Evolutionary conservation across 2,329 filamentous ascomycete species (phyloP).

Genomic region (Lasiodiplodia citricola): DNA sequence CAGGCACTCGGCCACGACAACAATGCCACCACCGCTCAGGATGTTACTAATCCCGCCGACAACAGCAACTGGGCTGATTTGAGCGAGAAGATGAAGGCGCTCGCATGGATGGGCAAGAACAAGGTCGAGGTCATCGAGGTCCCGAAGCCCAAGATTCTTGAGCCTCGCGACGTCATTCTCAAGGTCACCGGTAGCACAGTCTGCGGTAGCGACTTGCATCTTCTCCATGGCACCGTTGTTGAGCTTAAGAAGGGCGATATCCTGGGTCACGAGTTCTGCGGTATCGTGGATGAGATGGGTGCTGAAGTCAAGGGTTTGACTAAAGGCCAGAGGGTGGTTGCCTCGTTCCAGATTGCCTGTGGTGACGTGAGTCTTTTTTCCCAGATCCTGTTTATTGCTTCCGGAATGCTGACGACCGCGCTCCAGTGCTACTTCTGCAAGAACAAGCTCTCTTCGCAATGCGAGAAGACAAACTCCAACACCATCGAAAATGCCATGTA

Average conservation of each 20-base stretch:
- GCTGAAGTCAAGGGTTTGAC: slow-evolving; percentile 49
- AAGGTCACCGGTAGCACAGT: slow-evolving; percentile 73
- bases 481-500: slow-evolving; percentile 76
- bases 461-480: slow-evolving; percentile 79
- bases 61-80: slow-evolving; percentile 33
- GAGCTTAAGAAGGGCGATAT: slow-evolving; percentile 59
- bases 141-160: slow-evolving; percentile 73
- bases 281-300: slow-evolving; percentile 55
- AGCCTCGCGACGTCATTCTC: slow-evolving; percentile 77
- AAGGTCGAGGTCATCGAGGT: slow-evolving; percentile 72
- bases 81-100: slow-evolving; percentile 74
- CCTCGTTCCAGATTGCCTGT: slow-evolving; percentile 82
- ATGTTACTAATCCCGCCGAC: slow-evolving; percentile 59
- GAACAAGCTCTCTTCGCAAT: slow-evolving; percentile 78
- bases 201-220: slow-evolving; percentile 65
- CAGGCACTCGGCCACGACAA: slow-evolving; percentile 70
- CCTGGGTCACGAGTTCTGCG: slow-evolving; percentile 59
- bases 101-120: slow-evolving; percentile 81
- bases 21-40: slow-evolving; percentile 69
- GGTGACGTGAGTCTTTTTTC: slow-evolving; percentile 37
- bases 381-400: not conserved
- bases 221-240: slow-evolving; percentile 57
- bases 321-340: slow-evolving; percentile 70
- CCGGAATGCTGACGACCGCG: slow-evolving; percentile 30
- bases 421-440: slow-evolving; percentile 75